Evolutionary conservation across 176 grass and related monocot species (phyloP), one percentile per base, ranked within the genome.

Genomic region (Paspalum notatum): DNA sequence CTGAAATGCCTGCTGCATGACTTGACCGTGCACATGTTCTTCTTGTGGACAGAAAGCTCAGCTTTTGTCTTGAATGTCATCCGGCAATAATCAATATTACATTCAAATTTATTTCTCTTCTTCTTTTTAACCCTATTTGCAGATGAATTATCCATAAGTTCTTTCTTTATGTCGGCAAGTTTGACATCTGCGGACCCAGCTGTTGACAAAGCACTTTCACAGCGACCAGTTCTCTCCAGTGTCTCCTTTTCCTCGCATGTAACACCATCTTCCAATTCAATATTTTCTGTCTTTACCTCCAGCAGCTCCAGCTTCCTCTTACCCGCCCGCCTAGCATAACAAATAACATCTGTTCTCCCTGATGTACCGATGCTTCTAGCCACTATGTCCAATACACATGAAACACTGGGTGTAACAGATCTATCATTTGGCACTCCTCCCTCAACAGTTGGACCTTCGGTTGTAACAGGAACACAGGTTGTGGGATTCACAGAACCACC

Each of bases 11-110:
- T 91, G 42, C 78, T 71, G 7, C 92, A 94, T 62, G 89, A 88
- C 39, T 89, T 88, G 27, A 91, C 52, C 0, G 87, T 87, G 64
- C 92, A 94, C 20, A 77, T 78, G 77, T 94, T 91, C 24, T 80
- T 88, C 78, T 91, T 94, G 84, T 94, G 92, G 12, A 89, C 50
- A 76, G 81, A 87, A 84, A 94, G 84, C 37, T 94, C 92, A 16
- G 74, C 9, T 61, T 67, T 79, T 32, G 79, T 87, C 56, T 62
- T 84, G 79, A 90, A 90, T 72, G 67, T 61, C 88, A 90, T 90
- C 22, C 68, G 74, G 37, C 88, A 90, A 64, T 86, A 90, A 82
- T 86, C 79, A 51, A 90, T 83, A 40, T 79, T 80, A 67, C 88
- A 90, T 82, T 74, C 83, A 86, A 79, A 90, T 73, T 8, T 70